Conservation (phyloP, 495 filamentous ascomycete species). For the Talaromyces borbonicus region DNA sequence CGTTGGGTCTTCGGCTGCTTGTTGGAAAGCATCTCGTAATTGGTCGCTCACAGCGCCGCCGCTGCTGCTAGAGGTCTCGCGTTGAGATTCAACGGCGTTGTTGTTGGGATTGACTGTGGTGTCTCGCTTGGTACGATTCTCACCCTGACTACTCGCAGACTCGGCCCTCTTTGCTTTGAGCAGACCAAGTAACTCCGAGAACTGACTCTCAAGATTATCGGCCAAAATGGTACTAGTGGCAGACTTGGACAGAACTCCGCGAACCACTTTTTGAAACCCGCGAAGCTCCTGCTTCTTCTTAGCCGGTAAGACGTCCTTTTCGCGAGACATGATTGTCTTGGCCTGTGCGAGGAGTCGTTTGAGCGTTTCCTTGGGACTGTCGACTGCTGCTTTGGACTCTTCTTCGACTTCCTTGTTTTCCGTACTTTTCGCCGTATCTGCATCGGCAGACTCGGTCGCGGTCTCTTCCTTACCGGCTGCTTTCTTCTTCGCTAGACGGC, state of each 20-base stretch:
- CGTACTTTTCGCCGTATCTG: constrained; percentile 15
- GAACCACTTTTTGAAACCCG: constrained; percentile 45
- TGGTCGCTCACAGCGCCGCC: constrained; percentile 20
- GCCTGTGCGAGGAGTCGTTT: constrained; percentile 43
- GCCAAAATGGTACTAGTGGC: constrained; percentile 31
- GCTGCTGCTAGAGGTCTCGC: too few species aligned
- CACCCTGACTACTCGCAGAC: not conserved
- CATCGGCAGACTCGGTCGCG: constrained; percentile 15
- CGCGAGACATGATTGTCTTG: constrained; percentile 39
- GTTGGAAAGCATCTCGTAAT: constrained; percentile 33
- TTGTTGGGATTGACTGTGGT: constrained; percentile 15
- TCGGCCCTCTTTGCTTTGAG: constrained; percentile 30
- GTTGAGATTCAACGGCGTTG: constrained; percentile 6
- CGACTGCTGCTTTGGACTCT: constrained; percentile 18
- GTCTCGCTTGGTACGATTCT: constrained; percentile 12
- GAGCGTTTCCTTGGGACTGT: constrained; percentile 34
- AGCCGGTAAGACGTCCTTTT: constrained; percentile 41
- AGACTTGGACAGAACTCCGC: constrained; percentile 42
- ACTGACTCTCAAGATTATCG: constrained; percentile 43
- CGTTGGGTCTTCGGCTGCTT: constrained; percentile 27
- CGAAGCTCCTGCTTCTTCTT: constrained; percentile 55
- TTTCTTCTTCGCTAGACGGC: constrained; percentile 22
- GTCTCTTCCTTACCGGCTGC: constrained; percentile 14
- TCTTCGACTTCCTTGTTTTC: constrained; percentile 17
- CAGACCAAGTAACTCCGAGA: constrained; percentile 33